Evolutionary conservation across 768 basidiomycete species (phyloP), one percentile per base, ranked within the genome.

Genomic region (Boletus vinaceobasis): DNA sequence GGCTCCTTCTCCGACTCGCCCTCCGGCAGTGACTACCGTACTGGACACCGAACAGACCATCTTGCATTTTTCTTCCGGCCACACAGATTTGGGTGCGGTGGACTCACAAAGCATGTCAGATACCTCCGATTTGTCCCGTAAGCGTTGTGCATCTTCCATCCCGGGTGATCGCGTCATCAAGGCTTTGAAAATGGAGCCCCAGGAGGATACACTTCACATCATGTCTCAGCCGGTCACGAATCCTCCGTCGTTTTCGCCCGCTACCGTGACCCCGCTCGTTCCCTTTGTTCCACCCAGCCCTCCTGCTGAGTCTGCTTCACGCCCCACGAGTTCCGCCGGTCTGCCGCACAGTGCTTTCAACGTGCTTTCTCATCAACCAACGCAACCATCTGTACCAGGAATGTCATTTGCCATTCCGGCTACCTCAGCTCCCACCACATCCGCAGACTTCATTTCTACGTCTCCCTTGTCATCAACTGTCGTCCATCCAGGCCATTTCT

Each of bases 141-240:
- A 80, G 57, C 79, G 79, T 19, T 81, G 79, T 44, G 80, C 74
- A 3, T 79, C 79, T 4, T 76, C 80, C 36, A 68, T 76, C 57
- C 73, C 63, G 1, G 77, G 73, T 46, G 74, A 80, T 56, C 74
- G 80, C 36, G 72, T 70, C 40, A 65, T 76, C 44, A 80, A 80
- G 57, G 74, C 77, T 19, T 65, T 76, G 62, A 81, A 81, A 66
- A 71, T 79, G 52, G 79, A 80, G 50, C 77, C 79, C 6, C 73
- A 67, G 47, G 79, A 81, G 35, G 79, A 79, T 32, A 15, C 66
- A 17, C 57, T 72, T 55, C 63, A 66, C 59, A 59, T 54, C 56
- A 55, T 66, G 10, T 32, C 71, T 7, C 56, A 67, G 23, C 40
- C 62, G 8, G 53, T 62, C 17, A 33, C 61, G 9, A 61, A 59